phyloP scores from a whole-genome alignment of 352 stramenopile species.

The Phytophthora syringae region DNA sequence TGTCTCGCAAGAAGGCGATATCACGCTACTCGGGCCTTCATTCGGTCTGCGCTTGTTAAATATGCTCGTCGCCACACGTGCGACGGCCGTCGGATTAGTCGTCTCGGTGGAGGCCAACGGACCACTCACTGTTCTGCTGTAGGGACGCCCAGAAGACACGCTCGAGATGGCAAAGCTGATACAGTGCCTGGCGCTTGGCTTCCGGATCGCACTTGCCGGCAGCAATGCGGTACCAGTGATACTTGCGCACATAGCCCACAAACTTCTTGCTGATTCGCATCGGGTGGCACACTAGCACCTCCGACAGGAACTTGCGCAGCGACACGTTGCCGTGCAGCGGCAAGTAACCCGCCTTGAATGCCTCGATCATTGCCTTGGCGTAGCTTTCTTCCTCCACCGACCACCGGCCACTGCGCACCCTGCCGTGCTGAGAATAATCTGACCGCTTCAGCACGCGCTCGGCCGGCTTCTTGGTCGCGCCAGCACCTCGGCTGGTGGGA shows the following conservation, averaged over 20 bases:
- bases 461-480: conserved; percentile 41
- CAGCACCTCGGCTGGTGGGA: conserved; percentile 16
- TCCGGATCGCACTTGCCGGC: conserved; percentile 64
- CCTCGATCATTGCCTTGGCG: conserved; percentile 84
- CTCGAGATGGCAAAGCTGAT: conserved; percentile 55
- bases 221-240: conserved; percentile 85
- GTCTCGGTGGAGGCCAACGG: conserved; percentile 23
- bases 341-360: conserved; percentile 75
- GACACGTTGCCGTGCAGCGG: conserved; percentile 83
- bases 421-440: conserved; percentile 80
- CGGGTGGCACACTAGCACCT: conserved; percentile 87
- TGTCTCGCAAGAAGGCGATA: conserved; percentile 1
- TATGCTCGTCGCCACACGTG: conserved; percentile 17
- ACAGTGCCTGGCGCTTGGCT: conserved; percentile 48
- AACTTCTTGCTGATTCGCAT: conserved; percentile 95
- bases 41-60: conserved; percentile 34
- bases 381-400: conserved; percentile 80
- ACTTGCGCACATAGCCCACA: conserved; percentile 88
- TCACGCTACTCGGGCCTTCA: conserved; percentile 19
- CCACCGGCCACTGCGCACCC: conserved; percentile 75
- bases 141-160: conserved; percentile 68
- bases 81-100: conserved; percentile 15
- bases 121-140: conserved; percentile 67
- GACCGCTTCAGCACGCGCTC: conserved; percentile 74
- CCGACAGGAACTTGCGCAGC: conserved; percentile 87